A percentile compares a stretch with the other conserved stretches of the same genome.
phyloP scores from a whole-genome alignment of 129 eudicot genomes.

The Ambrosia artemisiifolia region DNA sequence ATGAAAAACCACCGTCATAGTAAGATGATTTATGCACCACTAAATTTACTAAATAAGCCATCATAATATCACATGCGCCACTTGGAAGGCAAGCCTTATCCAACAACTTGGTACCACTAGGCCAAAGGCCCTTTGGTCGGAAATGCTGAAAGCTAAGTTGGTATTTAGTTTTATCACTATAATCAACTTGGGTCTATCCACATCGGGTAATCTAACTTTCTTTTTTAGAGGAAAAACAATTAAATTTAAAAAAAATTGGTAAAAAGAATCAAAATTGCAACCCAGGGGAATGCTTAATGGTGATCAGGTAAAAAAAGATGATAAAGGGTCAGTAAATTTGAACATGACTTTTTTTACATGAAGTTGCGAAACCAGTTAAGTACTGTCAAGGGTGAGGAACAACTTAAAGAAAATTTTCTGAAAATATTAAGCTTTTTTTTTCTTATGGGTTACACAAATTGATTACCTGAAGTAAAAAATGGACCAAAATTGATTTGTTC shows the following conservation, averaged over 20 bases:
- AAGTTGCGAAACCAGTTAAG: neutral
- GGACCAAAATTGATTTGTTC: neutral
- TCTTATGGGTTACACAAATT: neutral
- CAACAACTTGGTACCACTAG: too few relatives aligned
- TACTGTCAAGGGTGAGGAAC: neutral
- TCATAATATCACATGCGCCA: neutral
- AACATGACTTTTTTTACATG: neutral
- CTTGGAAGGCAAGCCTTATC: too few relatives aligned
- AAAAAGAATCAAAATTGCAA: neutral
- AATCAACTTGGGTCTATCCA: neutral
- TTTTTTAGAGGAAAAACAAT: neutral
- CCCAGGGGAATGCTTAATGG: neutral
- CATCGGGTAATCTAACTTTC: neutral
- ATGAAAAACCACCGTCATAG: neutral
- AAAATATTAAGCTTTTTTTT: neutral
- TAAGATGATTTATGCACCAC: neutral
- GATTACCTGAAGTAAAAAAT: neutral
- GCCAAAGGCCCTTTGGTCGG: too few relatives aligned
- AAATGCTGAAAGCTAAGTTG: neutral
- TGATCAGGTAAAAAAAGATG: slow-evolving; percentile 4
- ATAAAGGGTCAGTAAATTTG: neutral
- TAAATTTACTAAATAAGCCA: neutral
- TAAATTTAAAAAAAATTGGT: neutral
- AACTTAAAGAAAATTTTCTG: neutral
- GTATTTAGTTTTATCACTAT: neutral